Base-by-base conservation (phyloP, 257 asterid genomes). In the Orobanche coerulescens region DNA sequence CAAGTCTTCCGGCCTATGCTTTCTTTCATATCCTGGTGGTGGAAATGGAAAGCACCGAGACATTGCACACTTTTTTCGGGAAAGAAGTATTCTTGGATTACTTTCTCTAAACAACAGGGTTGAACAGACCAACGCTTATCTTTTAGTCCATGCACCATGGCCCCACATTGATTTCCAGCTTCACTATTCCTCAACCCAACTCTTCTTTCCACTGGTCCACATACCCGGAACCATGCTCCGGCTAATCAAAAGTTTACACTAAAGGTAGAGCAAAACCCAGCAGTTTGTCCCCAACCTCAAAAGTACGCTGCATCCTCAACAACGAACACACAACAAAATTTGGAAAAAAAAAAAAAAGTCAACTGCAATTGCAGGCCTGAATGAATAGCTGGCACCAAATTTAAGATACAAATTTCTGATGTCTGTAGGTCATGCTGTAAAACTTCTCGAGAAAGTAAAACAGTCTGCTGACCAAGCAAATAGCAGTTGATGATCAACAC, bases 31-130 rank as follows among this genome's bases (percentile, higher is more conserved):
- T 78, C 95, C 97, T 11, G 90, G 88, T 53, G 95, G 97, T 64
- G 95, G 94, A 84, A 87, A 90, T 12, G 94, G 94, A 74, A 84
- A 87, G 85, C 97, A 90, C 76, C 95, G 97, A 72, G 97, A 90
- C 97, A 90, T 90, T 78, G 89, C 84, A 80, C 81, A 63, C 68
- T 79, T 76, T 54, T 66, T 71, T 49, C 59, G 47, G 28, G 68
- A 66, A 65, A 69, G 68, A 58, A 44, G 66, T 65, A 66, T 66
- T 64, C 84, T 77, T 62, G 67, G 48, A 66, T 75, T 75, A 82
- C 67, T 77, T 66, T 51, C 67, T 67, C 54, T 25, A 39, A 25
- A 75, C 69, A 75, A 76, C 75, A 65, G 73, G 53, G 74, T 70
- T 76, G 78, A 78, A 77, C 69, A 47, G 71, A 69, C 76, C 80